Evolutionary conservation across 305 asterid species (phyloP).

Genomic region (Solanum hybrid): DNA sequence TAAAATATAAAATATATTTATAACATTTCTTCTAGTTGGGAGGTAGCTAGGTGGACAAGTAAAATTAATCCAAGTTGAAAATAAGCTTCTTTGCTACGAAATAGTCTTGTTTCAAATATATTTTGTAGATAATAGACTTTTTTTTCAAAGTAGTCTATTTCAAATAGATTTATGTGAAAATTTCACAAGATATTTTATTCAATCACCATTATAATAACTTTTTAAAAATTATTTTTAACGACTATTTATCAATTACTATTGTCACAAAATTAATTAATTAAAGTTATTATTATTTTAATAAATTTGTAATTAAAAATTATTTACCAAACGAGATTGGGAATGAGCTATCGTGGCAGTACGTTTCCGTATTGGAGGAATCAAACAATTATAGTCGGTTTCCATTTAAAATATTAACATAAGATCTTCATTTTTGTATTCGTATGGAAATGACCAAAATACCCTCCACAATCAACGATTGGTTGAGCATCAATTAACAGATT

Average conservation of each 20-base stretch:
- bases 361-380: neutral
- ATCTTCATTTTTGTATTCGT: neutral
- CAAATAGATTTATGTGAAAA: neutral
- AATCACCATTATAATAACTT: rapidly evolving
- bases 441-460: neutral
- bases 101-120: neutral
- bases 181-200: neutral
- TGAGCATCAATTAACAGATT: neutral
- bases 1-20: too few species aligned
- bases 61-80: neutral
- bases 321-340: neutral
- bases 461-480: neutral
- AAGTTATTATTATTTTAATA: too few species aligned
- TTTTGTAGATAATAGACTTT: neutral
- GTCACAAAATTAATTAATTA: neutral
- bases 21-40: neutral
- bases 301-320: too few species aligned
- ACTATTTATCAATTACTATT: neutral
- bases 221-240: neutral
- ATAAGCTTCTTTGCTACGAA: neutral
- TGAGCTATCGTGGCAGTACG: neutral
- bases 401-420: neutral
- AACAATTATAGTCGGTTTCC: neutral
- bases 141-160: neutral
- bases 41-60: neutral